A percentile compares a stretch with the other conserved stretches of the same genome.
These are phyloP conservation scores for Oidium heveae DNA, from an alignment of 2,329 filamentous ascomycete species.

Conservation along the genomic window DNA sequence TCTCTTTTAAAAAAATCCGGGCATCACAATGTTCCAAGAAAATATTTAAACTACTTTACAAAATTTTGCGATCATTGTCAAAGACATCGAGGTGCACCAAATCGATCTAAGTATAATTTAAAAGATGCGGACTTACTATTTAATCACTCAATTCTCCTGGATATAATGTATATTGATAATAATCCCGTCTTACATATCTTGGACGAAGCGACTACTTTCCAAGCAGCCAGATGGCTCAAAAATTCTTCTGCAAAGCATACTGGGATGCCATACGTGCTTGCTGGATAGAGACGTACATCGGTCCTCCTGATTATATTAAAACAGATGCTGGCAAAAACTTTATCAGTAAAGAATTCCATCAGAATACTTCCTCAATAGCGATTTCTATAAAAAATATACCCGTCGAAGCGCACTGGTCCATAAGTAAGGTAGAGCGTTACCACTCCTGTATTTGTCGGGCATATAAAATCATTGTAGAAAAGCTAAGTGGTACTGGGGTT, in stretches of 20 bases:
- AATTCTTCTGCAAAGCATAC: neutral
- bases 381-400: neutral
- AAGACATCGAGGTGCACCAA: neutral
- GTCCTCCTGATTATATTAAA: neutral
- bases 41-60: neutral
- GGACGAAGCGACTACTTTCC: neutral
- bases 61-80: neutral
- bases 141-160: conserved; percentile 1
- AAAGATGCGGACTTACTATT: neutral
- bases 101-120: neutral
- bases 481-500: neutral
- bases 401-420: neutral
- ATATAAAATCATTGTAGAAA: neutral
- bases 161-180: neutral
- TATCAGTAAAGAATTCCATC: neutral
- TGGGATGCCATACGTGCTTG: neutral
- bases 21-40: neutral
- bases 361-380: neutral
- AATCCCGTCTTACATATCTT: conserved; percentile 1
- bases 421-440: neutral
- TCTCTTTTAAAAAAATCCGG: neutral
- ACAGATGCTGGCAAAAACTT: neutral
- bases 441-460: neutral
- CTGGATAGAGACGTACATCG: neutral
- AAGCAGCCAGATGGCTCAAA: conserved; percentile 1